These are phyloP conservation scores for Phyllosticta citriasiana DNA, from an alignment of 2,329 filamentous ascomycete species.

Conservation along the genomic window DNA sequence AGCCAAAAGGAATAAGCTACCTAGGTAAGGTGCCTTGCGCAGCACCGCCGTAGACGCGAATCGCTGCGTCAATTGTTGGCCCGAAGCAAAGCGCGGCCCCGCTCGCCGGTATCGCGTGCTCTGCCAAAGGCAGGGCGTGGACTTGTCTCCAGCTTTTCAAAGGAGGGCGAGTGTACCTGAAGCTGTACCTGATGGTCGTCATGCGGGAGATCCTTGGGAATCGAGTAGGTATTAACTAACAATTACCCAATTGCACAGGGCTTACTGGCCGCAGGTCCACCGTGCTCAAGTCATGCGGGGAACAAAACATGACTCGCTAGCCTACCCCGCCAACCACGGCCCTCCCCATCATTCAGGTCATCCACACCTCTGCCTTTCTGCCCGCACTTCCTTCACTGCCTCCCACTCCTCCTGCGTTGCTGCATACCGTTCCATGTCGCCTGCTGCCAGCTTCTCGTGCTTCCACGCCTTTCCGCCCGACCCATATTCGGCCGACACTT, in stretches of 20 bases:
- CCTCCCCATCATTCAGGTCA: neutral
- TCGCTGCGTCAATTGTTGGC: neutral
- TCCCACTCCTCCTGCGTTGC: constrained; percentile 16
- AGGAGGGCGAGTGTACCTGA: neutral
- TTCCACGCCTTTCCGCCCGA: constrained; percentile 45
- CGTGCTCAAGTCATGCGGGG: constrained; percentile 1
- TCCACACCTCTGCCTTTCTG: constrained; percentile 11
- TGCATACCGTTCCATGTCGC: constrained; percentile 20
- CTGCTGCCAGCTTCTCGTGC: constrained; percentile 40
- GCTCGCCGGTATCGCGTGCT: neutral
- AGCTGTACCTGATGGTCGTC: neutral
- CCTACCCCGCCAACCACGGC: constrained; percentile 1
- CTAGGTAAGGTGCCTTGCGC: neutral
- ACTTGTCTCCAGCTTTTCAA: neutral
- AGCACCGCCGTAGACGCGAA: neutral
- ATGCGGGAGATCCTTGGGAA: neutral
- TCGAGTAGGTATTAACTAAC: neutral
- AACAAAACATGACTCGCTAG: constrained; percentile 2
- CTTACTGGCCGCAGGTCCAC: neutral
- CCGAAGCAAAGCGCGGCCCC: neutral
- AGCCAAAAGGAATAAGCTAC: neutral
- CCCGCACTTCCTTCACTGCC: constrained; percentile 22
- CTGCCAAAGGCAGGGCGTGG: neutral
- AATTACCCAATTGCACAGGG: neutral
- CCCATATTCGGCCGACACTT: constrained; percentile 67